phyloP scores from a whole-genome alignment of 371 early-diverging fungal genomes.

The Massospora cicadina region DNA sequence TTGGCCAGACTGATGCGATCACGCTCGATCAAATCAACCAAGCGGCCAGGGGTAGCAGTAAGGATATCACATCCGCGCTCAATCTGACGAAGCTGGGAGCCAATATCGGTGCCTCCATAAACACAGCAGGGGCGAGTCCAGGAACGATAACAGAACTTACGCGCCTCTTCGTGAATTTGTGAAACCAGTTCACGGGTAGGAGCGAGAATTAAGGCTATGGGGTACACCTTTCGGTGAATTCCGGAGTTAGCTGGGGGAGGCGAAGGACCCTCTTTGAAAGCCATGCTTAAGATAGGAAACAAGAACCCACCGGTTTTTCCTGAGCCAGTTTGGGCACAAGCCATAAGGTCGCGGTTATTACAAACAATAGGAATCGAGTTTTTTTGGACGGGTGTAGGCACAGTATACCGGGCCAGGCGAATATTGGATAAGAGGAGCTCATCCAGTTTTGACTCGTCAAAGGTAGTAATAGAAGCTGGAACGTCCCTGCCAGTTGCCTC shows the following conservation, averaged over 20 bases:
- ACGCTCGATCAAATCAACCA: slow-evolving; percentile 90
- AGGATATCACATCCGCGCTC: slow-evolving; percentile 89
- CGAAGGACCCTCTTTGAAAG: slow-evolving; percentile 80
- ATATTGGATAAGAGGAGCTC: slow-evolving; percentile 79
- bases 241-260: slow-evolving; percentile 30
- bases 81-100: slow-evolving; percentile 74
- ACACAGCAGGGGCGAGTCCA: slow-evolving; percentile 83
- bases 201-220: slow-evolving; percentile 75
- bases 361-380: slow-evolving; percentile 79
- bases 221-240: slow-evolving; percentile 69
- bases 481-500: slow-evolving; percentile 68
- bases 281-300: slow-evolving; percentile 72
- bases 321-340: slow-evolving; percentile 92
- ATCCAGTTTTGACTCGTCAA: slow-evolving; percentile 60
- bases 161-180: slow-evolving; percentile 75
- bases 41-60: slow-evolving; percentile 95
- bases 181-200: slow-evolving; percentile 96
- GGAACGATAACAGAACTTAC: slow-evolving; percentile 77
- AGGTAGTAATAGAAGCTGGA: slow-evolving; percentile 23
- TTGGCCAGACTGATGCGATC: slow-evolving; percentile 59
- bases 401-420: slow-evolving; percentile 69
- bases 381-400: slow-evolving; percentile 92
- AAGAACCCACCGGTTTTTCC: slow-evolving; percentile 85
- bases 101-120: slow-evolving; percentile 93
- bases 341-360: slow-evolving; percentile 56